phyloP scores from a whole-genome alignment of 768 basidiomycete genomes.

The Paxillus rubicundulus region DNA sequence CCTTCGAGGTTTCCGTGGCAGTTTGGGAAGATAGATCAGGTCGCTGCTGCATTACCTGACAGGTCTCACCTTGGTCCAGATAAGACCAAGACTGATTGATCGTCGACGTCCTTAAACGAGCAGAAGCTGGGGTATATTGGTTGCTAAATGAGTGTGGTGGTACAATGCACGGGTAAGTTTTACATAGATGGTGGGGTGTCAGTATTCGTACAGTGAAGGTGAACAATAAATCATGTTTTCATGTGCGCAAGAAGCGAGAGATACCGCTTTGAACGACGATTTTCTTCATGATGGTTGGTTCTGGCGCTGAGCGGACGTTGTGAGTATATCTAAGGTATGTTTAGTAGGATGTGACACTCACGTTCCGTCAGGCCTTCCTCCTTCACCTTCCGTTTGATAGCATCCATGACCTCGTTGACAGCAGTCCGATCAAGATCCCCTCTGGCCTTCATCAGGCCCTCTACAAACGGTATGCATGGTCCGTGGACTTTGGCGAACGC shows the following conservation, averaged over 20 bases:
- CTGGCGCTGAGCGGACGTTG: slow-evolving; percentile 49
- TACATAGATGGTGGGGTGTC: not conserved
- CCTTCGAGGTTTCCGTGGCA: slow-evolving; percentile 95
- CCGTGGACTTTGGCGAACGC: slow-evolving; percentile 92
- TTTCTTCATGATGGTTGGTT: slow-evolving; percentile 92
- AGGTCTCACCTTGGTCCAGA: slow-evolving; percentile 45
- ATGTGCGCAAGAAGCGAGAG: slow-evolving; percentile 66
- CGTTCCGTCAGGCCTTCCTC: slow-evolving; percentile 83
- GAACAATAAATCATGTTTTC: slow-evolving; percentile 1
- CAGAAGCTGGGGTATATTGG: slow-evolving; percentile 13
- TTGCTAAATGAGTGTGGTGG: slow-evolving; percentile 1
- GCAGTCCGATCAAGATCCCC: slow-evolving; percentile 89
- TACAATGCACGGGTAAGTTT: slow-evolving; percentile 10
- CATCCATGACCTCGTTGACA: slow-evolving; percentile 90
- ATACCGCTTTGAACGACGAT: slow-evolving; percentile 73
- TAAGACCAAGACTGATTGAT: slow-evolving; percentile 49
- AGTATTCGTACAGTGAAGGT: slow-evolving; percentile 4
- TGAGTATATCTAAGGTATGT: slow-evolving; percentile 1
- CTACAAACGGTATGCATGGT: slow-evolving; percentile 88
- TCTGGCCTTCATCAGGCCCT: slow-evolving; percentile 83
- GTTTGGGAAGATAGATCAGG: slow-evolving; percentile 90
- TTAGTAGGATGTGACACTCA: slow-evolving; percentile 40
- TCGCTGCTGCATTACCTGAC: slow-evolving; percentile 75
- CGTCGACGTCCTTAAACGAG: slow-evolving; percentile 13
- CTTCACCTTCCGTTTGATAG: slow-evolving; percentile 87